Percentiles rank a stretch among this genome's conserved stretches.
These are phyloP conservation scores for Aspergillus sp. DNA, from an alignment of 2,329 filamentous ascomycete species.

Conservation along the genomic window DNA sequence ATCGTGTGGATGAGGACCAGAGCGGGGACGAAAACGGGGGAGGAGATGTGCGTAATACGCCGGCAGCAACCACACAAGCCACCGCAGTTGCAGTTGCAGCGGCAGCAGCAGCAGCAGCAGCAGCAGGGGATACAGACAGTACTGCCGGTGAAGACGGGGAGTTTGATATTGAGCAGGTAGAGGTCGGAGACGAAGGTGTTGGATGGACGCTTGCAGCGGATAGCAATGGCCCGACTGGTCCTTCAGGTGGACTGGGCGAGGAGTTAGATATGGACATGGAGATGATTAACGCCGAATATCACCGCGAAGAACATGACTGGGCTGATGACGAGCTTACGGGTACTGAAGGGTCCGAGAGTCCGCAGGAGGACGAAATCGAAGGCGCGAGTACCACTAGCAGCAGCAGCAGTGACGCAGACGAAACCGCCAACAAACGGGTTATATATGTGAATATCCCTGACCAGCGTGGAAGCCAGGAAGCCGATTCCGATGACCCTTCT, in stretches of 20 bases:
- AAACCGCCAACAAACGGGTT: neutral
- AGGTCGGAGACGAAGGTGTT: neutral
- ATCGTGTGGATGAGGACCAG: neutral
- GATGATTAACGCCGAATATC: neutral
- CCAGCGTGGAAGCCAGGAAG: neutral
- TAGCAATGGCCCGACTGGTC: neutral
- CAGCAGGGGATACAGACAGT: neutral
- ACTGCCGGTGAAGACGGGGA: neutral
- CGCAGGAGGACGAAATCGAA: neutral
- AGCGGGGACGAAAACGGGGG: neutral
- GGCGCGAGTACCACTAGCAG: neutral
- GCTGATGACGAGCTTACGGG: conserved; percentile 9
- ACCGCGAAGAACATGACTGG: neutral
- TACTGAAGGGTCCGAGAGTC: neutral
- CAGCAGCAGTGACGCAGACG: neutral
- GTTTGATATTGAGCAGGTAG: neutral
- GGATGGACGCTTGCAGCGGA: neutral
- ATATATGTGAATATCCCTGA: neutral
- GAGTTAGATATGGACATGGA: neutral
- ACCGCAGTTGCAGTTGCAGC: neutral
- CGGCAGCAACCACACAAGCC: too few relatives aligned
- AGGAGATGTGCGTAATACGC: neutral
- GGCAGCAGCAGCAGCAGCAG: neutral
- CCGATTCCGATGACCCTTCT: neutral
- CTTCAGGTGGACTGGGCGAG: neutral